Base-by-base conservation (phyloP, 129 eudicot genomes). In the Flaveria ramosissima region DNA sequence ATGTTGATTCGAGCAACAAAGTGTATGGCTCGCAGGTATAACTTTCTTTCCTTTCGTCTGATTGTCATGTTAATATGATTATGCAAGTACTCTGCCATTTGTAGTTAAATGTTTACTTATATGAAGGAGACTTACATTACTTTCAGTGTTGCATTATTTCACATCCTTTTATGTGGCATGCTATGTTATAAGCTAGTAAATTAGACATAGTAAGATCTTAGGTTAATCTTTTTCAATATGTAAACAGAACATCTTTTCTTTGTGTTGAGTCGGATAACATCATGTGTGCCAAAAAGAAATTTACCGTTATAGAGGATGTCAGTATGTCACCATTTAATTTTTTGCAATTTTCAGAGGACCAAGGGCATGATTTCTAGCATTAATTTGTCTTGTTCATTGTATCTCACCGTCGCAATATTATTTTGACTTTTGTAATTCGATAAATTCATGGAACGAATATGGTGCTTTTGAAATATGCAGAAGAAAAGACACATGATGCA, bases 401-500 rank as follows among this genome's bases (percentile, higher is more conserved):
- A 76, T 50, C 55, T 36, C 73, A 20, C 16, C 24, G 12, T 14
- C 27, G 15, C 26, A 19, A 20, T 53, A 16, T 9, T 14, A 20
- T 55, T 55, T 1, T 43, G 39, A 39, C 19, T 55, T 68, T 77
- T 53, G 52, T 27, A 24, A 26, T 39, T 24, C 11, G 6, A 59
- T 59, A 50, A 19, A 30, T 59, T 77, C n/a, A 13, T 68, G 66
- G 46, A 43, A 53, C 43, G 6, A 9, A 63, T 0, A 6, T 30
- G 19, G 32, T 50, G 20, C 23, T 36, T 43, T 47, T 66, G 70
- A 21, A 59, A 71, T 17, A 45, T 59, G 86, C 93, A 90, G 88
- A 92, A 87, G 85, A 92, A 88, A 59, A 70, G 82, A 79, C 77
- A 50, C 27, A 86, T 74, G 86, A 86, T 88, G 90, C 92, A 89